Evolutionary conservation across 1,139 yeast genomes (phyloP), one percentile per base, ranked within the genome.

Genomic region (Geotrichum reessii): DNA sequence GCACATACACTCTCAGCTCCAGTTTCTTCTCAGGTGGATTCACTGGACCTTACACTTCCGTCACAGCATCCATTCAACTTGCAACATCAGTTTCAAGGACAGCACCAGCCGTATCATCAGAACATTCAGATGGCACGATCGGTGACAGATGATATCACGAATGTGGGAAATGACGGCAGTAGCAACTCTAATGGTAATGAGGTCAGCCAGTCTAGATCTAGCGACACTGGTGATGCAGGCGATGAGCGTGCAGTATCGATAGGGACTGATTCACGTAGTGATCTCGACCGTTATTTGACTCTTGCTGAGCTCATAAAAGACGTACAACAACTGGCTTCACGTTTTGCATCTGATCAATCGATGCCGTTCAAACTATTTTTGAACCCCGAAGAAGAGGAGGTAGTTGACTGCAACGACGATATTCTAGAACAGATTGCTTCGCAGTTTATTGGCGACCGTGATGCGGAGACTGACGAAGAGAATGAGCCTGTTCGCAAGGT

Each of bases 401-500:
- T 57, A 7, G 59, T 52, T 1, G 59, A 57, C 27, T 57, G 59
- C 50, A 57, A 57, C 42, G 59, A 57, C 21, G 56, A 57, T 44
- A 57, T 57, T 44, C 44, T 57, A 2, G 59, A 57, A 25, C 59
- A 57, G 27, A 57, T 57, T 44, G 59, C 59, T 1, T 57, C 59
- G n/a, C 59, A 57, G 47, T 57, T 57, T 31, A 57, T 57, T 24
- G 33, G 53, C 40, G 59, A 57, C 37, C 53, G 59, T 9, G 59
- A 57, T 21, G 59, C 59, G 7, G 59, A 57, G 17, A 52, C 59
- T 2, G 59, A 57, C 17, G 59, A 57, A 50, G 59, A 57, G 28
- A 47, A 44, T 27, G 54, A 52, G 50, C 55, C 59, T 8, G 50
- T 57, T 12, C 50, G 56, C 25, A 57, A 53, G 47, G 22, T 57